A percentile compares a stretch with the other conserved stretches of the same genome.
Evolutionary conservation across 179 eudicot genomes (phyloP).

Genomic region (Vitellaria paradoxa): DNA sequence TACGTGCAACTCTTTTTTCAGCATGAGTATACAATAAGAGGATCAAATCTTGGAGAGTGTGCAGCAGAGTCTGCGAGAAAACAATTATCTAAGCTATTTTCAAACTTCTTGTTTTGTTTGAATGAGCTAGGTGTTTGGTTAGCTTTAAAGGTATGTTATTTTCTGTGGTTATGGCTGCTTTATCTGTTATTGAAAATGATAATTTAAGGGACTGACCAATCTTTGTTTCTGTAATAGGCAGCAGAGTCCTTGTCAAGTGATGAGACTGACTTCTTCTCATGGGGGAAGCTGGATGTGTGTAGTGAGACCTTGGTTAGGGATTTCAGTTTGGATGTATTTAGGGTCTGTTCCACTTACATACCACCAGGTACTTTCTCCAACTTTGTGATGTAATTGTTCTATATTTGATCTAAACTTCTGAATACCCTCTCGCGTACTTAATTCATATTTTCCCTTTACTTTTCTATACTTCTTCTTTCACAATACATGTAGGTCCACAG

Average conservation of each 20-base stretch:
- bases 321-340: slow-evolving; percentile 51
- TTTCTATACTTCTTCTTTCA: neutral
- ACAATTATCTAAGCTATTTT: slow-evolving; percentile 46
- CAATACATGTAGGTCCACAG: slow-evolving; percentile 23
- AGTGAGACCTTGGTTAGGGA: slow-evolving; percentile 45
- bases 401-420: neutral
- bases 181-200: neutral
- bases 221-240: slow-evolving; percentile 48
- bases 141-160: slow-evolving; percentile 57
- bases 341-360: slow-evolving; percentile 38
- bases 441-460: neutral
- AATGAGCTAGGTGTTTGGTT: slow-evolving; percentile 87
- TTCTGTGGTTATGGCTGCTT: slow-evolving; percentile 7
- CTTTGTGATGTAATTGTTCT: neutral
- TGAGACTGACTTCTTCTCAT: slow-evolving; percentile 42
- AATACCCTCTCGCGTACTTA: neutral
- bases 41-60: slow-evolving; percentile 25
- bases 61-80: slow-evolving; percentile 33
- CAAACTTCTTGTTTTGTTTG: slow-evolving; percentile 59
- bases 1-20: slow-evolving; percentile 22
- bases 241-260: slow-evolving; percentile 47
- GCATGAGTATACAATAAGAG: slow-evolving; percentile 38
- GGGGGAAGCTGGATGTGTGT: slow-evolving; percentile 50
- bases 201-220: neutral
- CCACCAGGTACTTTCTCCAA: slow-evolving; percentile 51